phyloP scores from a whole-genome alignment of 306 rosid genomes.

The Nissolia schottii region DNA sequence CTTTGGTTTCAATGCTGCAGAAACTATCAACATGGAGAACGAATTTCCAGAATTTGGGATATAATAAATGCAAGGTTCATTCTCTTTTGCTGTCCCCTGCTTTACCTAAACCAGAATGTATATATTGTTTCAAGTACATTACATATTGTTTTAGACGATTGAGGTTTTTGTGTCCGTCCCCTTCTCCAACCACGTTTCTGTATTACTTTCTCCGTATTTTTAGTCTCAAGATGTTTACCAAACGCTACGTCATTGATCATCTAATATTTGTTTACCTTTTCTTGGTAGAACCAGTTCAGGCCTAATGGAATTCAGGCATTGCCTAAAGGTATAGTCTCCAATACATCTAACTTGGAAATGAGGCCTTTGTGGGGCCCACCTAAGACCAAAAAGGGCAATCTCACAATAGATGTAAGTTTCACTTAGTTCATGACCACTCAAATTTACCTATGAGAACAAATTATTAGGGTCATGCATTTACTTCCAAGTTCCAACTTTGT shows the following conservation, averaged over 20 bases:
- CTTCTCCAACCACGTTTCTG: too few species aligned
- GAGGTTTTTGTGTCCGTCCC: too few species aligned
- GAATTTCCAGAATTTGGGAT: constrained; percentile 17
- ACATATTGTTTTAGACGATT: background rate
- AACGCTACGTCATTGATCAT: background rate
- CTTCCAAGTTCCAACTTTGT: background rate
- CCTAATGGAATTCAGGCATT: constrained; percentile 56
- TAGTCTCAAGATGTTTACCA: too few species aligned
- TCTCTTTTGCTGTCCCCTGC: background rate
- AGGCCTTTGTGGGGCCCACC: constrained; percentile 49
- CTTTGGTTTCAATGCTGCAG: constrained; percentile 26
- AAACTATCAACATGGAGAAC: constrained; percentile 36
- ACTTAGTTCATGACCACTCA: background rate
- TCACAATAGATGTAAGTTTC: constrained; percentile 22
- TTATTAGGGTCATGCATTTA: background rate
- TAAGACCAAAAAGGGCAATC: background rate
- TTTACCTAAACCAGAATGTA: background rate
- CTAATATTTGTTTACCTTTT: constrained; percentile 19
- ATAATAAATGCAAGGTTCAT: constrained; percentile 58
- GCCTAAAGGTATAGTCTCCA: constrained; percentile 59
- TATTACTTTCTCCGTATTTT: too few species aligned
- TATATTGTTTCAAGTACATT: too few species aligned
- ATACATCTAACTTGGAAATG: constrained; percentile 56
- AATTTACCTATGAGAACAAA: background rate
- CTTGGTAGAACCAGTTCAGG: constrained; percentile 49